Conservation (phyloP, 192 early-diverging fungal genomes). For the Linnemannia exigua region DNA sequence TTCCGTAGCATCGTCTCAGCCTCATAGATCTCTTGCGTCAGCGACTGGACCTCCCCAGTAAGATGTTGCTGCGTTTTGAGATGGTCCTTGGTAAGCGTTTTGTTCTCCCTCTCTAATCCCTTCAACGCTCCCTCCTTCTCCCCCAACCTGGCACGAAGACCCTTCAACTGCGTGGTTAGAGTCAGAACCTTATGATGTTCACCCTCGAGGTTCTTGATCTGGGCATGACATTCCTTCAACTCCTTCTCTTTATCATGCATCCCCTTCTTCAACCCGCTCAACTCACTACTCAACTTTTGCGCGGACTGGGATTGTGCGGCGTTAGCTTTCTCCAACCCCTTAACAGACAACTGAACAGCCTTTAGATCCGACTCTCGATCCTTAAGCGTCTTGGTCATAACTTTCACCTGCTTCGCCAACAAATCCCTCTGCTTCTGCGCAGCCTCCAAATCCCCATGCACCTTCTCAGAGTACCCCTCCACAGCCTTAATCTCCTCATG, state of each 20-base stretch:
- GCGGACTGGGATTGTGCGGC: neutral
- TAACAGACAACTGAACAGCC: neutral
- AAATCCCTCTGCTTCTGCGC: slow-evolving; percentile 6
- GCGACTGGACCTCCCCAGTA: neutral
- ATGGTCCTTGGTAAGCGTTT: slow-evolving; percentile 5
- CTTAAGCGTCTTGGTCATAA: neutral
- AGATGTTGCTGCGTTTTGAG: neutral
- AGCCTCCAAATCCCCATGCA: neutral
- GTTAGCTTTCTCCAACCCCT: slow-evolving; percentile 15
- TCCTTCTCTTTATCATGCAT: slow-evolving; percentile 3
- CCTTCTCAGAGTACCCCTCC: neutral
- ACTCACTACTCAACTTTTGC: neutral
- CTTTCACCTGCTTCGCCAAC: neutral
- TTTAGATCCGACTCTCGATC: neutral
- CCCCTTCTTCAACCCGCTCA: neutral
- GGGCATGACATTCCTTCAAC: neutral
- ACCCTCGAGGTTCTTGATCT: slow-evolving; percentile 22
- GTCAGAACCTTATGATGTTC: neutral
- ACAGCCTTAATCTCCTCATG: neutral
- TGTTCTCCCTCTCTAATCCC: slow-evolving; percentile 4
- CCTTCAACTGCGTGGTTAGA: neutral
- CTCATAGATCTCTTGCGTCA: slow-evolving; percentile 14
- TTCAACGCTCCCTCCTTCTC: slow-evolving; percentile 2
- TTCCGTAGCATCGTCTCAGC: slow-evolving; percentile 1
- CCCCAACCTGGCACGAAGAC: neutral